A percentile compares a stretch with the other conserved stretches of the same genome.
These are phyloP conservation scores for Bremia lactucae DNA, from an alignment of 352 stramenopile species.

Conservation along the genomic window DNA sequence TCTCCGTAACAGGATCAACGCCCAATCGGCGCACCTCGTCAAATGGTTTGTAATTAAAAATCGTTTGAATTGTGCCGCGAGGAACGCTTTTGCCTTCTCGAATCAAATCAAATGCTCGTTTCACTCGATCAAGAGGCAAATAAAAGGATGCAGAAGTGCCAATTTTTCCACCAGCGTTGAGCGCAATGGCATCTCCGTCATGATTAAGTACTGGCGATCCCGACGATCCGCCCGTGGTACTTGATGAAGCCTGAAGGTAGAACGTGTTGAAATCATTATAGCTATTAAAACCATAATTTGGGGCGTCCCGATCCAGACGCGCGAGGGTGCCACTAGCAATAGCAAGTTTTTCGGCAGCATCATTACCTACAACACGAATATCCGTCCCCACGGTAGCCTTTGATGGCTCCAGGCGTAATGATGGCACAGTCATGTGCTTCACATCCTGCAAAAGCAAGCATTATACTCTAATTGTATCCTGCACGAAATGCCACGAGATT, in stretches of 20 bases:
- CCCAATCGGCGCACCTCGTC: conserved; percentile 84
- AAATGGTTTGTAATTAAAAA: conserved; percentile 88
- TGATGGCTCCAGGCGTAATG: conserved; percentile 67
- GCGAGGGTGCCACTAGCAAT: conserved; percentile 88
- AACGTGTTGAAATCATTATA: conserved; percentile 94
- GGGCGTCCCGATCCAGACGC: conserved; percentile 83
- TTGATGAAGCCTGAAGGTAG: conserved; percentile 85
- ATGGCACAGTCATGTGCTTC: conserved; percentile 73
- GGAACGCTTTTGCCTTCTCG: conserved; percentile 54
- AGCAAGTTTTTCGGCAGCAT: conserved; percentile 86
- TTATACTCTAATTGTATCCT: not conserved
- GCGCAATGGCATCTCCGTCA: conserved; percentile 78
- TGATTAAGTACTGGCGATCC: conserved; percentile 84
- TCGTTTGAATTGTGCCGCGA: conserved; percentile 81
- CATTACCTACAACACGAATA: conserved; percentile 89
- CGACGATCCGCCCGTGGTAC: conserved; percentile 67
- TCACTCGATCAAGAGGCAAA: conserved; percentile 82
- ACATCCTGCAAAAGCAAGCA: conserved; percentile 49
- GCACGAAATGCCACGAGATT: not conserved
- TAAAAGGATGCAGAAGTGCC: conserved; percentile 85
- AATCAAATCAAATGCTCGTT: conserved; percentile 78
- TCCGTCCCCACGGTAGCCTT: conserved; percentile 86
- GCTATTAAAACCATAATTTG: conserved; percentile 82
- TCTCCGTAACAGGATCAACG: conserved; percentile 64
- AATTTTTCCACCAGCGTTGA: conserved; percentile 87